Evolutionary conservation across 176 grass and related monocot species (phyloP).

Genomic region (Rhipidocladum racemiflorum): DNA sequence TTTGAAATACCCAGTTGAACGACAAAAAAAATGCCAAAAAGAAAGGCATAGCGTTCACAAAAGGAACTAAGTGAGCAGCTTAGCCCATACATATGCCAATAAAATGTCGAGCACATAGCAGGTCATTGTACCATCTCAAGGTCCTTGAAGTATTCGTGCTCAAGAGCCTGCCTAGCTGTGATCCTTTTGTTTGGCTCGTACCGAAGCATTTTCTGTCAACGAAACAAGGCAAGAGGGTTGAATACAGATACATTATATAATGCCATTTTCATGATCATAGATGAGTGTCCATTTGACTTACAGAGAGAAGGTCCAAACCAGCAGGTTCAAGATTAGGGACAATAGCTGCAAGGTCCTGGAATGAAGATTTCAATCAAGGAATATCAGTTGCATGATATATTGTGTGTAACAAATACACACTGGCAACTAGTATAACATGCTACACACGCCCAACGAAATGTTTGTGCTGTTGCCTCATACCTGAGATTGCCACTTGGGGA

Average conservation of each 20-base stretch:
- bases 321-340: conserved; percentile 74
- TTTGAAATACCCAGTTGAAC: conserved; percentile 38
- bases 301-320: conserved; percentile 83
- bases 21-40: conserved; percentile 40
- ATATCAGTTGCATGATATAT: conserved; percentile 18
- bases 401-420: neutral
- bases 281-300: conserved; percentile 42
- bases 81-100: conserved; percentile 39
- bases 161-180: conserved; percentile 71
- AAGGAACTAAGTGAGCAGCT: conserved; percentile 33
- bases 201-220: conserved; percentile 75
- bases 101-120: conserved; percentile 21
- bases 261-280: neutral
- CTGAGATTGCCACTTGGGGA: conserved; percentile 83
- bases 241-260: neutral
- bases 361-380: conserved; percentile 8
- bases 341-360: conserved; percentile 59
- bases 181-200: conserved; percentile 86
- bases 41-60: conserved; percentile 24
- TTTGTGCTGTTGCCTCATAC: conserved; percentile 31
- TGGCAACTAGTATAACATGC: neutral
- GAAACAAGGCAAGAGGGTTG: neutral
- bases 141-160: conserved; percentile 94
- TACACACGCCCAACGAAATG: neutral
- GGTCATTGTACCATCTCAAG: conserved; percentile 61